These are phyloP conservation scores for Ustilago hordei DNA, from an alignment of 1,284 basidiomycete species.

Conservation along the genomic window DNA sequence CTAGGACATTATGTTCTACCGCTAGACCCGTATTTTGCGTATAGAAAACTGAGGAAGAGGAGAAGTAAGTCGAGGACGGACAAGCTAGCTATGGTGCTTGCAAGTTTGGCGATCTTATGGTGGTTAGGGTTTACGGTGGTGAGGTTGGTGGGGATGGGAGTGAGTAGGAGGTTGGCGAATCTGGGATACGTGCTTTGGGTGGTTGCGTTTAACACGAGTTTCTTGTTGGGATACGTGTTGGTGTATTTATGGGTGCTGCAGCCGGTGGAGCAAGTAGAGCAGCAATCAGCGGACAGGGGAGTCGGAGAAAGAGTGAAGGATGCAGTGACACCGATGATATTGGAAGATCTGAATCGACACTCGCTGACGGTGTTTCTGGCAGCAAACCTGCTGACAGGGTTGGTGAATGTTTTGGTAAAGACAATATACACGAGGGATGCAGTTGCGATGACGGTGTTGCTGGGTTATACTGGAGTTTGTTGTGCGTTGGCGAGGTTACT, in stretches of 20 bases:
- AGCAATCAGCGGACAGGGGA: neutral
- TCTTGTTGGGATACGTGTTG: conserved; percentile 83
- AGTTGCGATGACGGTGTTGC: conserved; percentile 77
- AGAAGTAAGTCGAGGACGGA: conserved; percentile 26
- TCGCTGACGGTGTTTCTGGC: conserved; percentile 83
- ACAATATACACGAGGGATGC: conserved; percentile 82
- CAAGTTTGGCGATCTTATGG: conserved; percentile 81
- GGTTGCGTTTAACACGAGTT: conserved; percentile 86
- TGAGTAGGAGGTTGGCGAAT: conserved; percentile 73
- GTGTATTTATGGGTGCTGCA: conserved; percentile 80
- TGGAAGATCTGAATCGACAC: conserved; percentile 86
- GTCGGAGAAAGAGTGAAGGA: neutral
- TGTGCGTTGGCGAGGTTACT: conserved; percentile 66
- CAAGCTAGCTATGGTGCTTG: conserved; percentile 65
- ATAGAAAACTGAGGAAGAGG: conserved; percentile 26
- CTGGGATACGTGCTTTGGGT: conserved; percentile 90
- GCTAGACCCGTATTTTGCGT: conserved; percentile 74
- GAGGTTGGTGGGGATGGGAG: conserved; percentile 13
- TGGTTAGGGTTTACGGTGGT: conserved; percentile 76
- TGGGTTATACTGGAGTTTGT: conserved; percentile 77
- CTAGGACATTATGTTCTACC: conserved; percentile 84
- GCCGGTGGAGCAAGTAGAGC: conserved; percentile 65
- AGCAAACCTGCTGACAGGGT: conserved; percentile 88
- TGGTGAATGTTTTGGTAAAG: conserved; percentile 82
- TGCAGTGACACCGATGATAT: conserved; percentile 73